Percentiles rank a stretch among this genome's conserved stretches.
These are phyloP conservation scores for Colletotrichum chrysophilum DNA, from an alignment of 2,329 filamentous ascomycete species.

Conservation along the genomic window DNA sequence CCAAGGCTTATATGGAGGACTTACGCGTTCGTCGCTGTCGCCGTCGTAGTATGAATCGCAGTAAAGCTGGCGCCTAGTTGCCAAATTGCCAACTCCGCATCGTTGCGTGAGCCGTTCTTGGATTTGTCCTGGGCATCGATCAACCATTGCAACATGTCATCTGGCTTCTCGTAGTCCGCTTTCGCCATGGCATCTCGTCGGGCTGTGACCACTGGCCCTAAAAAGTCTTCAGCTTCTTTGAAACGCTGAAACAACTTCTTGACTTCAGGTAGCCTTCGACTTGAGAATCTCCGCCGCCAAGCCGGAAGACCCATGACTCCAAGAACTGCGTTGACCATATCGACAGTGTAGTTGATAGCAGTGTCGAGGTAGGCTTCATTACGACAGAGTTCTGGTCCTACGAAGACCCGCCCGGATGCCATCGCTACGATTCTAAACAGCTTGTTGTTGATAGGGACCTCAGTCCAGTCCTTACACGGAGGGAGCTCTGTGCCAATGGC, in stretches of 20 bases:
- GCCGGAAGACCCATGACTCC: slow-evolving; percentile 26
- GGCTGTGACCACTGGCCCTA: slow-evolving; percentile 38
- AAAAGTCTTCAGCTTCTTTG: slow-evolving; percentile 35
- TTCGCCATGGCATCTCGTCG: slow-evolving; percentile 25
- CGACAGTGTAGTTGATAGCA: slow-evolving; percentile 52
- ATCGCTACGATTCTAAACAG: slow-evolving; percentile 51
- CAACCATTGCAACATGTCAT: slow-evolving; percentile 55
- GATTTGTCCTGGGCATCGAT: slow-evolving; percentile 36
- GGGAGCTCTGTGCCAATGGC: slow-evolving; percentile 39
- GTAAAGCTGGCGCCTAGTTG: slow-evolving; percentile 52
- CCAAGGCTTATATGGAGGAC: neutral
- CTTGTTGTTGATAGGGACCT: slow-evolving; percentile 41
- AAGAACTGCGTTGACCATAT: slow-evolving; percentile 40
- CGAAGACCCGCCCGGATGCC: slow-evolving; percentile 51
- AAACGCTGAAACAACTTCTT: slow-evolving; percentile 35
- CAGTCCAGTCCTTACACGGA: slow-evolving; percentile 42
- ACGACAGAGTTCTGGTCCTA: slow-evolving; percentile 51
- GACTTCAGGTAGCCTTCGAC: slow-evolving; percentile 36
- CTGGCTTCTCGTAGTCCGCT: slow-evolving; percentile 34
- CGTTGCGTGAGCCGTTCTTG: slow-evolving; percentile 35
- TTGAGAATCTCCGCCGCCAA: slow-evolving; percentile 38
- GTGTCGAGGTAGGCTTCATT: slow-evolving; percentile 48
- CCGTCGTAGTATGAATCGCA: slow-evolving; percentile 56
- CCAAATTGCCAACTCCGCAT: slow-evolving; percentile 42
- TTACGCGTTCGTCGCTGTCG: slow-evolving; percentile 48